Evolutionary conservation across 2,329 filamentous ascomycete genomes (phyloP).

Genomic region (Botryotinia narcissicola): DNA sequence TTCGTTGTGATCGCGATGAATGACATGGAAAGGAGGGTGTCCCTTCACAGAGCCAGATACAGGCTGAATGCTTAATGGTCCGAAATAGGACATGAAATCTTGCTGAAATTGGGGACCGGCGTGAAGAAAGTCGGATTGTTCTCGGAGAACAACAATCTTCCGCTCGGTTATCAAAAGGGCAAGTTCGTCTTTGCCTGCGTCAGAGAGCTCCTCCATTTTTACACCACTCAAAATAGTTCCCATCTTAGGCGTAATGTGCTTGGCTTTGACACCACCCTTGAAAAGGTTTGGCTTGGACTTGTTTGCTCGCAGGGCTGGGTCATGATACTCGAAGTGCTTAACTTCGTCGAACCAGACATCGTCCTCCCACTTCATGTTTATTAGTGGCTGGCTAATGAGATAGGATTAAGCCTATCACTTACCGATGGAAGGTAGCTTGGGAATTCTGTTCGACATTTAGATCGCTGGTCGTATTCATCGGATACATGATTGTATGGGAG

Average conservation of each 20-base stretch:
- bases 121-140: constrained; percentile 48
- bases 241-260: constrained; percentile 49
- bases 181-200: constrained; percentile 43
- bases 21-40: constrained; percentile 61
- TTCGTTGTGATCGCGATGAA: constrained; percentile 63
- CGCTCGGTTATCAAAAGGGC: constrained; percentile 44
- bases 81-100: constrained; percentile 59
- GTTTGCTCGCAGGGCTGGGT: constrained; percentile 55
- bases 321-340: constrained; percentile 44
- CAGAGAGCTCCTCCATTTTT: constrained; percentile 41
- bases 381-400: constrained; percentile 15
- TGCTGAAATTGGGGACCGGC: constrained; percentile 62
- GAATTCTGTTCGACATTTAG: constrained; percentile 42
- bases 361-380: constrained; percentile 41
- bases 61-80: constrained; percentile 66
- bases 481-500: constrained; percentile 45
- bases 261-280: constrained; percentile 59
- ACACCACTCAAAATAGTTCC: constrained; percentile 44
- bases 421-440: constrained; percentile 45
- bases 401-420: constrained; percentile 1
- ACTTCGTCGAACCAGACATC: constrained; percentile 46
- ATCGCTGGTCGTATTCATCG: constrained; percentile 40
- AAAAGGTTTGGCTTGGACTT: constrained; percentile 60
- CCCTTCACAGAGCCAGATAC: constrained; percentile 64
- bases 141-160: constrained; percentile 50